Conservation (phyloP, 192 early-diverging fungal genomes). For the Fimicolochytrium jonesii region DNA sequence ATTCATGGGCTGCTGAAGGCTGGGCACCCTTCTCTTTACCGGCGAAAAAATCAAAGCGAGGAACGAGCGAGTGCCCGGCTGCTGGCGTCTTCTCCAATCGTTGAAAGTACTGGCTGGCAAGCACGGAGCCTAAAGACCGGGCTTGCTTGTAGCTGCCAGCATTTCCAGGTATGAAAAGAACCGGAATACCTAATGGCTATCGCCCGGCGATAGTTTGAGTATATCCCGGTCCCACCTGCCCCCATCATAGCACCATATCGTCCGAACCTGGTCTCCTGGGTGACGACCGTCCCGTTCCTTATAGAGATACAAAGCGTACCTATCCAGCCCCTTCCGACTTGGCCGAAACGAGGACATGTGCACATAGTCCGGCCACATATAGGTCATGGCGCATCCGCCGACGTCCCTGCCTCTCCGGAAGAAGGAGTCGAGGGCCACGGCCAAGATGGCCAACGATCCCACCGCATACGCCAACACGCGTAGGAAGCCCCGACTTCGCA, state of each 20-base stretch:
- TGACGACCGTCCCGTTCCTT: conserved; percentile 45
- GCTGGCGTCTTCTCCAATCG: neutral
- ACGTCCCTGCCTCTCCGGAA: conserved; percentile 59
- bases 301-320: conserved; percentile 76
- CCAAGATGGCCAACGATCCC: conserved; percentile 10
- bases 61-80: neutral
- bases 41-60: conserved; percentile 5
- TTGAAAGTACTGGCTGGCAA: conserved; percentile 48
- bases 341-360: conserved; percentile 45
- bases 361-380: conserved; percentile 52
- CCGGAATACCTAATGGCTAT: conserved; percentile 69
- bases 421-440: conserved; percentile 54
- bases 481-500: too few relatives aligned
- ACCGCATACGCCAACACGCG: neutral
- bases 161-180: conserved; percentile 92
- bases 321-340: conserved; percentile 37
- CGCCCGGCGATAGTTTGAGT: too few relatives aligned
- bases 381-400: conserved; percentile 50
- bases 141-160: conserved; percentile 91
- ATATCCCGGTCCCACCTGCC: too few relatives aligned
- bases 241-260: conserved; percentile 19
- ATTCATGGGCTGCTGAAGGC: too few relatives aligned
- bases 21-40: neutral
- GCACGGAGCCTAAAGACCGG: conserved; percentile 75
- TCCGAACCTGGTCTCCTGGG: conserved; percentile 28